These are phyloP conservation scores for Spergularia azorica DNA, from an alignment of 179 eudicot genomes.

Conservation along the genomic window DNA sequence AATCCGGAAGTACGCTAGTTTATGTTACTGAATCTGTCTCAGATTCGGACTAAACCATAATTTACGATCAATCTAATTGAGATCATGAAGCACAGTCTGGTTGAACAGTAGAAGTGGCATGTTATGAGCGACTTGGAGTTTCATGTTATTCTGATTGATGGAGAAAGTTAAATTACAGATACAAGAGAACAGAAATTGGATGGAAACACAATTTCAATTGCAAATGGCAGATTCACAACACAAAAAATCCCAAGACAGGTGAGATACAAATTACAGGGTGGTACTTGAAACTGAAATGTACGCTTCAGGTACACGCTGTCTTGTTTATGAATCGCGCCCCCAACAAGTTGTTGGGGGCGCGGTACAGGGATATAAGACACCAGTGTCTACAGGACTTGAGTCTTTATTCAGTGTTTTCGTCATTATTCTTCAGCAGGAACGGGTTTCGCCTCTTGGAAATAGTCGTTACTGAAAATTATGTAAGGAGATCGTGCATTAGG, in stretches of 20 bases:
- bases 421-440: slow-evolving; percentile 59
- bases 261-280: neutral
- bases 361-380: neutral
- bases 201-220: neutral
- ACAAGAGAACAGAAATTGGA: too few species aligned
- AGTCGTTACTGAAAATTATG: slow-evolving; percentile 54
- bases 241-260: neutral
- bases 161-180: too few species aligned
- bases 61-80: too few species aligned
- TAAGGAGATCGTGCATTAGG: neutral
- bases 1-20: too few species aligned
- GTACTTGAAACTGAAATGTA: slow-evolving; percentile 13
- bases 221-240: neutral
- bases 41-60: too few species aligned
- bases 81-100: too few species aligned
- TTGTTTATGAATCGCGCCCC: slow-evolving; percentile 4
- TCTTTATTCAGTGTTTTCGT: slow-evolving; percentile 21
- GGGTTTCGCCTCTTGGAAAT: slow-evolving; percentile 47
- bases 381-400: neutral
- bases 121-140: too few species aligned
- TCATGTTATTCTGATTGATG: too few species aligned
- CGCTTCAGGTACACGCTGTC: neutral
- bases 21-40: too few species aligned
- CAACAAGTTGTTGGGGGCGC: too few species aligned
- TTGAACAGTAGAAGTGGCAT: too few species aligned